Percentiles rank a stretch among this genome's conserved stretches.
Evolutionary conservation across 2,329 filamentous ascomycete genomes (phyloP).

Genomic region (Bertia moriformis): DNA sequence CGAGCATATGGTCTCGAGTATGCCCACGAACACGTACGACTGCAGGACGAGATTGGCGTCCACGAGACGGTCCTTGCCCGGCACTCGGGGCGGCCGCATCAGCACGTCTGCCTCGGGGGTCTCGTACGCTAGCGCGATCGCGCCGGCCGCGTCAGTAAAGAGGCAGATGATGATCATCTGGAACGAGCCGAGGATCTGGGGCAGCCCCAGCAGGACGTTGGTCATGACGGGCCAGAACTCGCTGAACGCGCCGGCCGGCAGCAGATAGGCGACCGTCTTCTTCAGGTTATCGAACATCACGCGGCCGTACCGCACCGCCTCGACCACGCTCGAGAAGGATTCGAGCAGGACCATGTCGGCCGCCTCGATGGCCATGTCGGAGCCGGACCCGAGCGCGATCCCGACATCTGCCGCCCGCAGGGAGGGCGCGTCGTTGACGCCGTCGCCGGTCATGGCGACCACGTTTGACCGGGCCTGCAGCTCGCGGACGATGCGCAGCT

Average conservation of each 20-base stretch:
- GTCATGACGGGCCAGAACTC: conserved; percentile 68
- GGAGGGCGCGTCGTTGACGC: conserved; percentile 33
- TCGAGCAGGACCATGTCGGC: conserved; percentile 51
- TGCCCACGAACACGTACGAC: conserved; percentile 56
- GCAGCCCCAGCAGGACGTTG: conserved; percentile 57
- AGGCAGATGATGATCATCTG: conserved; percentile 48
- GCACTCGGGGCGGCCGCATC: conserved; percentile 50
- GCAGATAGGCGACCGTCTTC: conserved; percentile 61
- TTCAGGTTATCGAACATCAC: conserved; percentile 70
- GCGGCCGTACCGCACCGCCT: conserved; percentile 58
- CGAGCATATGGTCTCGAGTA: conserved; percentile 42
- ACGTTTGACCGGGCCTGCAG: conserved; percentile 47
- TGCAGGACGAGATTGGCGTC: conserved; percentile 61
- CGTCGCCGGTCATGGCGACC: conserved; percentile 34
- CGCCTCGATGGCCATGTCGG: conserved; percentile 46
- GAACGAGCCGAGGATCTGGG: conserved; percentile 60
- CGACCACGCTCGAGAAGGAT: conserved; percentile 56
- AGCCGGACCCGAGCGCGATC: conserved; percentile 40
- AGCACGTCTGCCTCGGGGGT: conserved; percentile 64
- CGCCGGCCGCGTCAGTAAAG: conserved; percentile 63
- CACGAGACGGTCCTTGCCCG: conserved; percentile 58
- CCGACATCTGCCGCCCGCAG: conserved; percentile 44
- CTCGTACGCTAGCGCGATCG: conserved; percentile 63
- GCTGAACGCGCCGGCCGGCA: conserved; percentile 60
- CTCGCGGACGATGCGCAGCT: conserved; percentile 65